Percentiles rank a stretch among this genome's conserved stretches.
These are phyloP conservation scores for Barnettozyma hawaiiensis DNA, from an alignment of 1,139 yeast genomes.

Conservation along the genomic window DNA sequence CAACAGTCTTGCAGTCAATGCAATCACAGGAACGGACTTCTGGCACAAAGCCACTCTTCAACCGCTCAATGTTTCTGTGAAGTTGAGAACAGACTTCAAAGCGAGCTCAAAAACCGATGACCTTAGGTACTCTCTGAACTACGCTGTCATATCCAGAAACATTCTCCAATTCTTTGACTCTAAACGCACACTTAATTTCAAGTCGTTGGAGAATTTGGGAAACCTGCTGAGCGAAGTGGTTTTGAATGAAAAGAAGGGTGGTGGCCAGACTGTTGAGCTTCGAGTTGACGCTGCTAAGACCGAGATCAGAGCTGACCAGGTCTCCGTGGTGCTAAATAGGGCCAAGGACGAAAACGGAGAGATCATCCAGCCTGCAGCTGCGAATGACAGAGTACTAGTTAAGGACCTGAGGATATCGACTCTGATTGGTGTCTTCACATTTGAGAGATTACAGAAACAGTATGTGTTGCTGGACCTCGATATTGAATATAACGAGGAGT, in stretches of 20 bases:
- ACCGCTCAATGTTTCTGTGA: slow-evolving; percentile 56
- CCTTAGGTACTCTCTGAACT: slow-evolving; percentile 73
- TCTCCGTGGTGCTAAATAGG: slow-evolving; percentile 36
- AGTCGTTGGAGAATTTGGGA: slow-evolving; percentile 52
- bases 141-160: slow-evolving; percentile 74
- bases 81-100: slow-evolving; percentile 61
- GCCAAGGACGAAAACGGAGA: slow-evolving; percentile 15
- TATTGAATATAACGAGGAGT: slow-evolving; percentile 32
- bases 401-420: slow-evolving; percentile 58
- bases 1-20: slow-evolving; percentile 49
- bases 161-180: slow-evolving; percentile 46
- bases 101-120: slow-evolving; percentile 74
- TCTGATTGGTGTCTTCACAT: slow-evolving; percentile 84
- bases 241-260: slow-evolving; percentile 42
- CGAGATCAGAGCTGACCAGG: slow-evolving; percentile 47
- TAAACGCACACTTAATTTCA: slow-evolving; percentile 42
- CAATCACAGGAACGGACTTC: slow-evolving; percentile 68
- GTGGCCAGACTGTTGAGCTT: slow-evolving; percentile 48
- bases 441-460: slow-evolving; percentile 79
- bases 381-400: slow-evolving; percentile 41
- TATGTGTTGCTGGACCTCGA: slow-evolving; percentile 58
- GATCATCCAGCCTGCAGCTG: slow-evolving; percentile 14
- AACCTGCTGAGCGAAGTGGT: slow-evolving; percentile 45
- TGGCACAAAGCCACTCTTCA: slow-evolving; percentile 72
- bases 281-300: slow-evolving; percentile 36